A percentile compares a stretch with the other conserved stretches of the same genome.
phyloP scores from a whole-genome alignment of 106 monocot genomes.

The Alisma plantagoaquatica region DNA sequence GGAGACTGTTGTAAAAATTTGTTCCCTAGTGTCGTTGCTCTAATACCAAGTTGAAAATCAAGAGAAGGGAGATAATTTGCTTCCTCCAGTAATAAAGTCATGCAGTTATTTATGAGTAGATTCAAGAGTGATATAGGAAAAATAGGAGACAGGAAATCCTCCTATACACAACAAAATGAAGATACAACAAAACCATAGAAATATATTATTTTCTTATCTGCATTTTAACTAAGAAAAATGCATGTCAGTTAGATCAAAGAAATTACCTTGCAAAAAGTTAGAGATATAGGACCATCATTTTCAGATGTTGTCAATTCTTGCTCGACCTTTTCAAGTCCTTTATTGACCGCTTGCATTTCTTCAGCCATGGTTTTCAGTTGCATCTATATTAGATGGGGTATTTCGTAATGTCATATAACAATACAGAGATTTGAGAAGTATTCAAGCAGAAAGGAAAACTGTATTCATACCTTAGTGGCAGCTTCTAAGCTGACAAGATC shows the following conservation, averaged over 20 bases:
- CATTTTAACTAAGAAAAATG: neutral
- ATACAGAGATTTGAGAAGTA: neutral
- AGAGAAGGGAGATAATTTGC: too few relatives aligned
- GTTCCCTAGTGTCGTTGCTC: too few relatives aligned
- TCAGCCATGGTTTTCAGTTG: constrained; percentile 81
- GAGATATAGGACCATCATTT: constrained; percentile 70
- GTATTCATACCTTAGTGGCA: constrained; percentile 53
- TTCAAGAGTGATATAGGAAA: too few relatives aligned
- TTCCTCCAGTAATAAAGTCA: too few relatives aligned
- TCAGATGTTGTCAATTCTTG: constrained; percentile 70
- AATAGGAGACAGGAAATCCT: too few relatives aligned
- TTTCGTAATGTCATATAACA: neutral
- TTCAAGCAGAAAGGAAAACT: too few relatives aligned
- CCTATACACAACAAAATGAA: too few relatives aligned
- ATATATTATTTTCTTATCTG: too few relatives aligned
- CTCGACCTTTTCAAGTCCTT: constrained; percentile 85
- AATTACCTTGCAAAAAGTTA: constrained; percentile 57
- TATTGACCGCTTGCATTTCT: constrained; percentile 82
- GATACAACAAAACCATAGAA: neutral
- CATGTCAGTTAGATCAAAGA: neutral
- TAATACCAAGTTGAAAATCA: too few relatives aligned
- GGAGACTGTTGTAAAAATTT: too few relatives aligned
- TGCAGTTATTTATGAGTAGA: too few relatives aligned
- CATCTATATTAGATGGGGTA: constrained; percentile 33
- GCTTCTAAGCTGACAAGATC: constrained; percentile 71